Evolutionary conservation across 257 asterid genomes (phyloP).

Genomic region (Voacanga thouarsii): DNA sequence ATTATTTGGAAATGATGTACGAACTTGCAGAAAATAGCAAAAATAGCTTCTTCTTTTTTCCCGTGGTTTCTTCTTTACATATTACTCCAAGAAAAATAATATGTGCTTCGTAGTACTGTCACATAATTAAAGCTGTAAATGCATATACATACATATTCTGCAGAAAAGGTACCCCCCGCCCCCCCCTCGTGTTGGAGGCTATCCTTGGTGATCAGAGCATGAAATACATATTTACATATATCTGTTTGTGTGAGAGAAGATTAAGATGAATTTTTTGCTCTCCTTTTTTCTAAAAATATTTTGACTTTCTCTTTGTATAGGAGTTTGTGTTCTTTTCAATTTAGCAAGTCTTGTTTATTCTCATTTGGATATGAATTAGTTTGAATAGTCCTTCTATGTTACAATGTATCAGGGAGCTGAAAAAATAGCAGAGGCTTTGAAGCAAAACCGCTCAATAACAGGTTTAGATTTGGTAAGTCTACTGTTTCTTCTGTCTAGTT

Average conservation of each 20-base stretch:
- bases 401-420: constrained; percentile 69
- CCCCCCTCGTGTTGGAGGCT: no score
- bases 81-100: not conserved
- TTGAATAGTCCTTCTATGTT: not conserved
- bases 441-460: constrained; percentile 75
- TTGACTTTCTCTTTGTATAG: not conserved
- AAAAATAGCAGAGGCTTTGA: constrained; percentile 83
- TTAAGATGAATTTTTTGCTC: not conserved
- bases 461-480: constrained; percentile 70
- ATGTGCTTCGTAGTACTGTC: not conserved
- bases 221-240: no score
- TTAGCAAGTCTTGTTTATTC: not conserved
- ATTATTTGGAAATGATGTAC: not conserved
- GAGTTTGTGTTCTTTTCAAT: not conserved
- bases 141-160: not conserved
- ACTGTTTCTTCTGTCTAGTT: not conserved
- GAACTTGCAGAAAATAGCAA: not conserved
- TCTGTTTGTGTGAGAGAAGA: not conserved
- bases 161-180: no score
- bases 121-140: not conserved
- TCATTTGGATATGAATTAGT: not conserved
- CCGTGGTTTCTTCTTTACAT: not conserved
- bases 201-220: no score
- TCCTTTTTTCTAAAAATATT: not conserved
- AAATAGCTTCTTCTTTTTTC: no score